Evolutionary conservation across 306 rosid genomes (phyloP).

Genomic region (Adenanthera pavonina): DNA sequence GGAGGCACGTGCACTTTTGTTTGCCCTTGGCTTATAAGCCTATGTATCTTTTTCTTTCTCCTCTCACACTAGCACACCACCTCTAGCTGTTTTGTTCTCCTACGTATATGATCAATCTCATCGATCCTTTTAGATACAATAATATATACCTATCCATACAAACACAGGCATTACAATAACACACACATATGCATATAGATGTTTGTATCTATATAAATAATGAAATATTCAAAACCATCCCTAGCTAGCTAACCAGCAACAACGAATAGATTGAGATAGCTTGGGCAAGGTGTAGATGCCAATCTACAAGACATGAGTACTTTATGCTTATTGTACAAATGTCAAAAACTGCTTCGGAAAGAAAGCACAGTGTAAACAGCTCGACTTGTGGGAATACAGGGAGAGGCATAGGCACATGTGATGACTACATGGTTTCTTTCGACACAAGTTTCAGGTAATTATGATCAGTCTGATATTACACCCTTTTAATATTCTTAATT

Average conservation of each 20-base stretch:
- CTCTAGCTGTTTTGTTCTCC: slow-evolving; percentile 29
- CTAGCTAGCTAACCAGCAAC: neutral
- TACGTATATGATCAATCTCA: neutral
- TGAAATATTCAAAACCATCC: neutral
- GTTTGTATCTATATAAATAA: neutral
- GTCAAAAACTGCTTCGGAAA: slow-evolving; percentile 24
- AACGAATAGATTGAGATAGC: slow-evolving; percentile 15
- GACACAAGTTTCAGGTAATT: slow-evolving; percentile 44
- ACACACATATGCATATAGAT: neutral
- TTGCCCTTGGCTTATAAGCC: slow-evolving; percentile 21
- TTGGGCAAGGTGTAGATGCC: slow-evolving; percentile 34
- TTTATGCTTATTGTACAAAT: slow-evolving; percentile 22
- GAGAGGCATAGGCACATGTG: slow-evolving; percentile 33
- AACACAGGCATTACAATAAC: neutral
- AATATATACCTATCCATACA: slow-evolving; percentile 13
- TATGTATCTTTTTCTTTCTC: slow-evolving; percentile 25
- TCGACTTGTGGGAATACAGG: slow-evolving; percentile 27
- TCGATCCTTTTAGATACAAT: slow-evolving; percentile 1
- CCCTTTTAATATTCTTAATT: slow-evolving; percentile 14
- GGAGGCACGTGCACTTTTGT: neutral
- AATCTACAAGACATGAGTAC: slow-evolving; percentile 10
- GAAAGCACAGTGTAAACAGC: slow-evolving; percentile 30
- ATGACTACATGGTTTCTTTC: slow-evolving; percentile 47
- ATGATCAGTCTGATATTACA: neutral
- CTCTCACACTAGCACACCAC: neutral